phyloP scores from a whole-genome alignment of 208 protist genomes.

The Acanthamoeba sp. region DNA sequence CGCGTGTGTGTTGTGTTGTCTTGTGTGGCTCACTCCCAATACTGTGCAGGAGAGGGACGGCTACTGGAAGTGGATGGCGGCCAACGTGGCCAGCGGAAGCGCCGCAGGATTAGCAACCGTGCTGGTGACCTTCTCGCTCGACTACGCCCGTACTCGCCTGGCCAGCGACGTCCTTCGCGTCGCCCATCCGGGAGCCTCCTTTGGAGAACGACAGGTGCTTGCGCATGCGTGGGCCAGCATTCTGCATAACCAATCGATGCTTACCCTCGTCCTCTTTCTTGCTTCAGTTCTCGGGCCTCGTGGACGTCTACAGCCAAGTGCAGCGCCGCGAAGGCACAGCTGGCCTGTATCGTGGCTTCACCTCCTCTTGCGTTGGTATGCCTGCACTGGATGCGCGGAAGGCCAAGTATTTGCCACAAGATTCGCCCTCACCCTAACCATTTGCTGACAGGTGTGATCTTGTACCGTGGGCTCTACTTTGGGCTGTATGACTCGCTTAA shows the following conservation, averaged over 20 bases:
- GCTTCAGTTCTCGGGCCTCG: neutral
- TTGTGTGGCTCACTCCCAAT: constrained; percentile 88
- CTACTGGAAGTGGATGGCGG: constrained; percentile 92
- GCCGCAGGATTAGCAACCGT: constrained; percentile 96
- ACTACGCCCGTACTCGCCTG: constrained; percentile 98
- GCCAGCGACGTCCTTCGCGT: constrained; percentile 86
- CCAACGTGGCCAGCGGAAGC: constrained; percentile 97
- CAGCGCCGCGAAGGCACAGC: constrained; percentile 94
- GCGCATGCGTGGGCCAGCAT: no score
- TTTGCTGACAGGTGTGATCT: constrained; percentile 94
- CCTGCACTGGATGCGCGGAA: no score
- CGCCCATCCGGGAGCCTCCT: constrained; percentile 83
- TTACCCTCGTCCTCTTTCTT: no score
- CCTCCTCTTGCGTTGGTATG: constrained; percentile 96
- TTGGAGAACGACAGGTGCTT: neutral
- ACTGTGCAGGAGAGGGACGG: constrained; percentile 40
- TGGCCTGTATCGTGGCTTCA: constrained; percentile 77
- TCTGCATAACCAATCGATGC: no score
- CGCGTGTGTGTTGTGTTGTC: constrained; percentile 95
- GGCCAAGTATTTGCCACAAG: no score
- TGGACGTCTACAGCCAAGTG: constrained; percentile 95
- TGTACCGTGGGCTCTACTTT: constrained; percentile 98
- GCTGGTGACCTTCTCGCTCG: constrained; percentile 97
- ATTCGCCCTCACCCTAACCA: no score
- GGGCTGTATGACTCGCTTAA: constrained; percentile 95